Conservation (phyloP, 257 asterid species). For the Lithospermum erythrorhizon region DNA sequence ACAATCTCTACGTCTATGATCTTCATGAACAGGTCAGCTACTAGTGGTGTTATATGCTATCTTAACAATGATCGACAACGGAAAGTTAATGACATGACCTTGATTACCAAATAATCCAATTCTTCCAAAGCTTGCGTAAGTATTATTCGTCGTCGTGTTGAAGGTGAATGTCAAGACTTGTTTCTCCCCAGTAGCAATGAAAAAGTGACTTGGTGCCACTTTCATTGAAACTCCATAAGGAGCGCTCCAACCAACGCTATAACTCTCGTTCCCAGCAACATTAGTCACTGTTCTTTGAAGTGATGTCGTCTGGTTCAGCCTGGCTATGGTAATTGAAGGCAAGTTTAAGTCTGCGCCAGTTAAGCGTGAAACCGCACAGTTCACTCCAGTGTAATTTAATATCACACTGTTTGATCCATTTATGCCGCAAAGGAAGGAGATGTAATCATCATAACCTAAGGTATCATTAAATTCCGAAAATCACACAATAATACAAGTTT, state of each 20-base stretch:
- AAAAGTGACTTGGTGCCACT: slow-evolving; percentile 62
- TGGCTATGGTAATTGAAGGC: slow-evolving; percentile 81
- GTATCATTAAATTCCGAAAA: neutral
- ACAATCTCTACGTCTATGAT: neutral
- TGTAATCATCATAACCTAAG: slow-evolving; percentile 73
- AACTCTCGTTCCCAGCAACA: slow-evolving; percentile 60
- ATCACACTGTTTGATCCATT: slow-evolving; percentile 74
- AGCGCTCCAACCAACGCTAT: slow-evolving; percentile 74
- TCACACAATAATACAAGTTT: too few relatives aligned
- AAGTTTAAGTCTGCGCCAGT: slow-evolving; percentile 60
- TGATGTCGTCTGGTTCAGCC: slow-evolving; percentile 45
- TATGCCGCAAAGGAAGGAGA: slow-evolving; percentile 86
- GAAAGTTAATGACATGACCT: slow-evolving; percentile 69
- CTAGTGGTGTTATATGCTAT: slow-evolving; percentile 37
- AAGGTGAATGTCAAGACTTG: slow-evolving; percentile 50
- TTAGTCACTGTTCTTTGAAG: slow-evolving; percentile 62
- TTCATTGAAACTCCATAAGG: slow-evolving; percentile 72
- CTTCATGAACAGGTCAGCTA: slow-evolving; percentile 24
- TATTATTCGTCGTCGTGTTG: slow-evolving; percentile 52
- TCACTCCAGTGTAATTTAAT: slow-evolving; percentile 68
- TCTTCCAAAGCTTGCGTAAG: slow-evolving; percentile 75
- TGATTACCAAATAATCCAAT: slow-evolving; percentile 66
- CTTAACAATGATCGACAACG: slow-evolving; percentile 64
- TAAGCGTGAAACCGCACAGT: slow-evolving; percentile 38
- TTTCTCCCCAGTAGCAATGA: slow-evolving; percentile 48